A percentile compares a stretch with the other conserved stretches of the same genome.
These are phyloP conservation scores for Lycium barbarum DNA, from an alignment of 257 asterid species.

Conservation along the genomic window DNA sequence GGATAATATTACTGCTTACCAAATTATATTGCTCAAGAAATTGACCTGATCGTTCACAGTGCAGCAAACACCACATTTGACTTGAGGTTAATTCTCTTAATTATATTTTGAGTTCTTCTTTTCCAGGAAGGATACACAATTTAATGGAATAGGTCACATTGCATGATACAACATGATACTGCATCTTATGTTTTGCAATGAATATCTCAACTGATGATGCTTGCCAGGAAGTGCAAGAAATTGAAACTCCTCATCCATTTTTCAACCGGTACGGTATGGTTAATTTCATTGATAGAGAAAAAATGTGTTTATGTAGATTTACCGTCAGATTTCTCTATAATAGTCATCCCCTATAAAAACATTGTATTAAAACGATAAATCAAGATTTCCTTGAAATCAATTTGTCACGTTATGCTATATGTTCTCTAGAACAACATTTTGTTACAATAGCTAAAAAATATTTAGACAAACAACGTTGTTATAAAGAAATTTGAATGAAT, in stretches of 20 bases:
- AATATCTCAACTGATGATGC: conserved; percentile 29
- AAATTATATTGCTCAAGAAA: neutral
- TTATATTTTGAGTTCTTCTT: neutral
- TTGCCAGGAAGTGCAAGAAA: conserved; percentile 59
- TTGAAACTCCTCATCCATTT: conserved; percentile 51
- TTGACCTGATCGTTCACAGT: neutral
- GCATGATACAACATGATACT: too few relatives aligned
- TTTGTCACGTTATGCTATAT: too few relatives aligned
- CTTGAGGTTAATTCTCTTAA: neutral
- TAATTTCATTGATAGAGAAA: too few relatives aligned
- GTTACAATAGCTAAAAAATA: too few relatives aligned
- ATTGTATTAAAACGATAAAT: too few relatives aligned
- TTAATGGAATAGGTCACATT: neutral
- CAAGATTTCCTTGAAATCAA: too few relatives aligned
- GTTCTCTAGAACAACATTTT: too few relatives aligned
- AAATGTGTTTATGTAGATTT: too few relatives aligned
- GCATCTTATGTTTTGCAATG: neutral
- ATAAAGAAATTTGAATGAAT: neutral
- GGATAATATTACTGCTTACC: neutral
- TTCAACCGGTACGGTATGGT: neutral
- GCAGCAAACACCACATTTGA: neutral
- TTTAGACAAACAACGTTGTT: too few relatives aligned
- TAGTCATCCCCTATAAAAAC: too few relatives aligned
- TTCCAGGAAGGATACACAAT: neutral
- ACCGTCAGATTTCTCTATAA: too few relatives aligned